A percentile compares a stretch with the other conserved stretches of the same genome.
Evolutionary conservation across 345 rosid species (phyloP).

Genomic region (Rhizophora mangle): DNA sequence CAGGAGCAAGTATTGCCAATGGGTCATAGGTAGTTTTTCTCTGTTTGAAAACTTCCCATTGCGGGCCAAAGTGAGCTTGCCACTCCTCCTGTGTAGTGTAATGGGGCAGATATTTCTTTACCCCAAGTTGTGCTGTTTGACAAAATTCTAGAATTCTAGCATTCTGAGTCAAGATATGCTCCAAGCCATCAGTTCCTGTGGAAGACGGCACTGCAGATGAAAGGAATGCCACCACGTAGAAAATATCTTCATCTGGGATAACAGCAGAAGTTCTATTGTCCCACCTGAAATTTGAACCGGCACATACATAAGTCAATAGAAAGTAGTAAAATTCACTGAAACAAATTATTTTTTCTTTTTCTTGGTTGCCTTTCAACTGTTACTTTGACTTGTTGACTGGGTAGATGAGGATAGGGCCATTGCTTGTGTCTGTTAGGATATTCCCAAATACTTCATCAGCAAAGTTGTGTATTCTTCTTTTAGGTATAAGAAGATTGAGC

Average conservation of each 20-base stretch:
- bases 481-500: constrained; percentile 93
- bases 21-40: constrained; percentile 84
- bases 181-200: constrained; percentile 65
- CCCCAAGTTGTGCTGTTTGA: constrained; percentile 51
- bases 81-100: constrained; percentile 72
- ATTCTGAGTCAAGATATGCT: constrained; percentile 65
- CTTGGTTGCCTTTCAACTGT: constrained; percentile 11
- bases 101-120: constrained; percentile 90
- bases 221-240: constrained; percentile 89
- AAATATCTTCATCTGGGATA: constrained; percentile 80
- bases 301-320: constrained; percentile 17
- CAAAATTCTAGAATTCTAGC: constrained; percentile 61
- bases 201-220: constrained; percentile 80
- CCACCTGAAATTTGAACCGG: constrained; percentile 61
- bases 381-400: constrained; percentile 94
- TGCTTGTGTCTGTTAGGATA: constrained; percentile 77
- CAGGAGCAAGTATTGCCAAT: constrained; percentile 84
- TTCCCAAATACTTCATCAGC: constrained; percentile 74
- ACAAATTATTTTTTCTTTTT: constrained; percentile 1
- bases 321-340: constrained; percentile 5
- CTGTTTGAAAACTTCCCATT: constrained; percentile 62
- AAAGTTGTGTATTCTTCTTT: constrained; percentile 59
- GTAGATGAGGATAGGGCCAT: constrained; percentile 88
- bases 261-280: constrained; percentile 88
- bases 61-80: constrained; percentile 74